Conservation (phyloP, 192 early-diverging fungal genomes). For the Entrophospora sp. region DNA sequence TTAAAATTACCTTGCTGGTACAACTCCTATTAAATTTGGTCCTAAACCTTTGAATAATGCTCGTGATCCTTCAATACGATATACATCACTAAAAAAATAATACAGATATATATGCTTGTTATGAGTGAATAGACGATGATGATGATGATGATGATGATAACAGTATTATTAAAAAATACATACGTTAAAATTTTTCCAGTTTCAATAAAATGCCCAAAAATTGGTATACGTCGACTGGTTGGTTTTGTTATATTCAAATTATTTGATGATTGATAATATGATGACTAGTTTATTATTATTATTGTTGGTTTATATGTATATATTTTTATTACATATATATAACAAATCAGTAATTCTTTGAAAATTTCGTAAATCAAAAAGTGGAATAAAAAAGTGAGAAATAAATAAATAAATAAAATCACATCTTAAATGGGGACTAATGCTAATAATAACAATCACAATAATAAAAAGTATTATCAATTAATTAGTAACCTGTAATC, state of each 20-base stretch:
- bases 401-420: no score
- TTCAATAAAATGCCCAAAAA: constrained; percentile 42
- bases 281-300: constrained; percentile 30
- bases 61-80: constrained; percentile 63
- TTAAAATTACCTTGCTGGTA: constrained; percentile 72
- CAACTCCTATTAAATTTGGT: constrained; percentile 85
- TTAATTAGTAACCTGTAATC: constrained; percentile 61
- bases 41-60: constrained; percentile 94
- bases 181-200: constrained; percentile 40
- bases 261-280: constrained; percentile 26
- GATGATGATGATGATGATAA: not conserved
- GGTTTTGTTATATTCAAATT: not conserved
- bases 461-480: not conserved
- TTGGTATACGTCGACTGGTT: constrained; percentile 20
- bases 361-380: no score
- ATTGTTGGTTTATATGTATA: no score
- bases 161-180: not conserved
- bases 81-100: constrained; percentile 41
- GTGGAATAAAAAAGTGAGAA: no score
- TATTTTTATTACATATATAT: no score
- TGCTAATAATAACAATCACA: not conserved
- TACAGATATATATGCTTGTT: not conserved
- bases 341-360: no score
- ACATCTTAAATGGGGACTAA: no score
- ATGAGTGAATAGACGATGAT: not conserved